Percentiles rank a stretch among this genome's conserved stretches.
Evolutionary conservation across 1,284 basidiomycete genomes (phyloP).

Genomic region (Xerocomus nothofagi): DNA sequence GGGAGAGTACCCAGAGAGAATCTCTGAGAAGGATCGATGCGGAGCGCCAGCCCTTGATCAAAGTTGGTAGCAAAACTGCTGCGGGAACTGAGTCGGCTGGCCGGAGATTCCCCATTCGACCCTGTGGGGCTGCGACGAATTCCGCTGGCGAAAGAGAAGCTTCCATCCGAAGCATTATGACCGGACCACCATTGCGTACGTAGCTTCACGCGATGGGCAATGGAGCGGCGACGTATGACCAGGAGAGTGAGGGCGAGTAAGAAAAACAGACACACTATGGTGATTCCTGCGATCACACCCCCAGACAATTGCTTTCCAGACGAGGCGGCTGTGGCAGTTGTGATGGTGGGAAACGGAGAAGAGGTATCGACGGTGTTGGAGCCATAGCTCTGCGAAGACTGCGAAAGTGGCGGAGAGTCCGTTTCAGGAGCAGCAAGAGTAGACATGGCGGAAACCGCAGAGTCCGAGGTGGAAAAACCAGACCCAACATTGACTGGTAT

Average conservation of each 20-base stretch:
- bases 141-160: constrained; percentile 3
- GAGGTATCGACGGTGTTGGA: background rate
- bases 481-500: background rate
- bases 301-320: constrained; percentile 23
- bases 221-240: constrained; percentile 37
- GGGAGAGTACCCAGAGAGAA: constrained; percentile 17
- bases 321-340: constrained; percentile 3
- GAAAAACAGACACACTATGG: constrained; percentile 25
- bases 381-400: constrained; percentile 1
- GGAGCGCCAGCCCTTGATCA: constrained; percentile 35
- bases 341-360: constrained; percentile 4
- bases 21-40: constrained; percentile 11
- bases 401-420: background rate
- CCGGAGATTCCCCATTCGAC: background rate
- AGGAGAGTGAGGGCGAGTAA: constrained; percentile 29
- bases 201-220: constrained; percentile 31
- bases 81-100: constrained; percentile 30
- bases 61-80: constrained; percentile 50
- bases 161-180: background rate
- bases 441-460: constrained; percentile 1
- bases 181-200: constrained; percentile 31
- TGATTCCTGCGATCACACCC: constrained; percentile 33
- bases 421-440: background rate
- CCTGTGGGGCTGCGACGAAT: constrained; percentile 1
- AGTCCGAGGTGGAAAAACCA: background rate